A percentile compares a stretch with the other conserved stretches of the same genome.
These are phyloP conservation scores for Colletotrichum sp. DNA, from an alignment of 2,329 filamentous ascomycete species.

Conservation along the genomic window DNA sequence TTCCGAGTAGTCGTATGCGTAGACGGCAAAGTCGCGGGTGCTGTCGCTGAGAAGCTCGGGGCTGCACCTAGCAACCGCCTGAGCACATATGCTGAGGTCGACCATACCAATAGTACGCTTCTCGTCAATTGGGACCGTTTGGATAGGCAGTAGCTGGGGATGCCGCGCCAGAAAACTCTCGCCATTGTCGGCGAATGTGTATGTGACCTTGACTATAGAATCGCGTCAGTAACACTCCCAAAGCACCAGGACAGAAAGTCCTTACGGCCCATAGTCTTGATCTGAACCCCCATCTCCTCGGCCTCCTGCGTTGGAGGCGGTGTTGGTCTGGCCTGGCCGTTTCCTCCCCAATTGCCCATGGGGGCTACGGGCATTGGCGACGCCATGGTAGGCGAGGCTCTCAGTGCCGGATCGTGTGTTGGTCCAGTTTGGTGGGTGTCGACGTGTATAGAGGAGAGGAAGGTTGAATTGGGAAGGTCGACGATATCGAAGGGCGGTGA, in stretches of 20 bases:
- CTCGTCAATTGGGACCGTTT: slow-evolving; percentile 82
- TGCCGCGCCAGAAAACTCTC: slow-evolving; percentile 89
- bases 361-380: slow-evolving; percentile 40
- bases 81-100: slow-evolving; percentile 84
- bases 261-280: slow-evolving; percentile 73
- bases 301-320: slow-evolving; percentile 28
- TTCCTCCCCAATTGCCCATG: slow-evolving; percentile 35
- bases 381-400: slow-evolving; percentile 38
- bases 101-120: slow-evolving; percentile 83
- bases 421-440: neutral
- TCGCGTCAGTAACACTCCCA: neutral
- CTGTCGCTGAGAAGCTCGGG: slow-evolving; percentile 80
- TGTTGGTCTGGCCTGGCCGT: slow-evolving; percentile 24
- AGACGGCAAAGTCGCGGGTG: slow-evolving; percentile 90
- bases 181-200: slow-evolving; percentile 90
- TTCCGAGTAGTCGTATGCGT: slow-evolving; percentile 96
- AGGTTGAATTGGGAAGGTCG: neutral
- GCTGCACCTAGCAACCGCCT: slow-evolving; percentile 79
- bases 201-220: slow-evolving; percentile 86
- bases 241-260: slow-evolving; percentile 22
- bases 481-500: slow-evolving; percentile 7
- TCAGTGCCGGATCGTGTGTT: neutral
- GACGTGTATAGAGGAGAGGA: neutral
- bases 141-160: slow-evolving; percentile 79
- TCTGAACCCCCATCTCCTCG: slow-evolving; percentile 58